These are phyloP conservation scores for Eucalyptus viminalis DNA, from an alignment of 345 rosid species.

Conservation along the genomic window DNA sequence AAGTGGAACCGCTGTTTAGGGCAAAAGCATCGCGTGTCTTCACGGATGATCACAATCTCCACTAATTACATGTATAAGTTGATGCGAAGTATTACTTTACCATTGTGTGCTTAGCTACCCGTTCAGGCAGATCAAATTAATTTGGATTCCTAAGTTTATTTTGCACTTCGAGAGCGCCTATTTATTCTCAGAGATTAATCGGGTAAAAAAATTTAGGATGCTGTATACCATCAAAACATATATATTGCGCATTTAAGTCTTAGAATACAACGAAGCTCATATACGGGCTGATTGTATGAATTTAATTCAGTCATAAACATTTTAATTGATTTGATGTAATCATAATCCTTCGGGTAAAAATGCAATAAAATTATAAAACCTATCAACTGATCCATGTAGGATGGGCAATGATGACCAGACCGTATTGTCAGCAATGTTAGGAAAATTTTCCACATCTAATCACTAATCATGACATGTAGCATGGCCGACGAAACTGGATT, in stretches of 20 bases:
- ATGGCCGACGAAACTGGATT: not conserved
- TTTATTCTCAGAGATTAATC: not conserved
- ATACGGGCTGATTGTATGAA: no score
- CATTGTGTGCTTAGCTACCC: not conserved
- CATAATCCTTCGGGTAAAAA: no score
- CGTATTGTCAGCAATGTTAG: fast-evolving
- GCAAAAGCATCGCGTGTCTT: not conserved
- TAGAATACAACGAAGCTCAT: not conserved
- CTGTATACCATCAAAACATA: not conserved
- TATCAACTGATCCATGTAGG: no score
- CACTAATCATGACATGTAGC: not conserved
- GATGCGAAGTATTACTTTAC: not conserved
- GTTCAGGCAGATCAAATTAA: no score
- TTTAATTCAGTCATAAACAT: no score
- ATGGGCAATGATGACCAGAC: no score
- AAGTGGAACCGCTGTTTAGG: not conserved
- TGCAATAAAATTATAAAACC: no score
- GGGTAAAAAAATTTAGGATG: no score
- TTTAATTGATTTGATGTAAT: not conserved
- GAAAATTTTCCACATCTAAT: not conserved
- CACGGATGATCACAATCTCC: not conserved
- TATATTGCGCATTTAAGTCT: no score
- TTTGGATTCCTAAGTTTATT: not conserved
- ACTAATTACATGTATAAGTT: not conserved
- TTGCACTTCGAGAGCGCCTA: not conserved